phyloP scores from a whole-genome alignment of 495 filamentous ascomycete species.

The Penicillium lividum region DNA sequence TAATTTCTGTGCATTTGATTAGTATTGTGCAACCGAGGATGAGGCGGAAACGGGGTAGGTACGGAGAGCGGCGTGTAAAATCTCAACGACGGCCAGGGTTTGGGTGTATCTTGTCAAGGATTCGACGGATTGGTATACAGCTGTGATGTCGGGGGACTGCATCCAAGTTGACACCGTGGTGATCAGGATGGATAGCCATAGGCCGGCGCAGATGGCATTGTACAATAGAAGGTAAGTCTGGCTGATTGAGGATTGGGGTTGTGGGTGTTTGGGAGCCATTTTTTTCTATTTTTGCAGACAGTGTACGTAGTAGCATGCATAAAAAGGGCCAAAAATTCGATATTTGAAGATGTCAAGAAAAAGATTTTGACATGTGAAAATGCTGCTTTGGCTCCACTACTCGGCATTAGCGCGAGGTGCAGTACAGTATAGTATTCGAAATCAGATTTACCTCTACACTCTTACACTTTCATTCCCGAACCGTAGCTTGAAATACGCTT shows the following conservation, averaged over 20 bases:
- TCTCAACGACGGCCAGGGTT: conserved; percentile 32
- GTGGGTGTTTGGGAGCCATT: conserved; percentile 6
- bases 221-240: conserved; percentile 66
- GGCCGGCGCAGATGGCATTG: conserved; percentile 65
- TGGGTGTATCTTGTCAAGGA: conserved; percentile 33
- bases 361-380: neutral
- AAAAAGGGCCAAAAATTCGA: neutral
- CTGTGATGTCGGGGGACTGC: conserved; percentile 11
- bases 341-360: neutral
- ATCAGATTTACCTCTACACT: too few relatives aligned
- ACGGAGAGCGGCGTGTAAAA: conserved; percentile 53
- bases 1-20: conserved; percentile 39
- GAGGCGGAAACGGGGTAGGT: conserved; percentile 2
- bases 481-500: too few relatives aligned
- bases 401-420: too few relatives aligned
- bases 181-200: conserved; percentile 59
- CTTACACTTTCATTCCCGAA: too few relatives aligned
- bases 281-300: neutral
- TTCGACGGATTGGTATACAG: conserved; percentile 30
- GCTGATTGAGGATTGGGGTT: conserved; percentile 11
- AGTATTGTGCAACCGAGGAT: conserved; percentile 15
- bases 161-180: conserved; percentile 12
- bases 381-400: neutral
- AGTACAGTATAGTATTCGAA: too few relatives aligned
- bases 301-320: neutral